These are phyloP conservation scores for Tolypocladium album DNA, from an alignment of 2,329 filamentous ascomycete genomes.

Conservation along the genomic window DNA sequence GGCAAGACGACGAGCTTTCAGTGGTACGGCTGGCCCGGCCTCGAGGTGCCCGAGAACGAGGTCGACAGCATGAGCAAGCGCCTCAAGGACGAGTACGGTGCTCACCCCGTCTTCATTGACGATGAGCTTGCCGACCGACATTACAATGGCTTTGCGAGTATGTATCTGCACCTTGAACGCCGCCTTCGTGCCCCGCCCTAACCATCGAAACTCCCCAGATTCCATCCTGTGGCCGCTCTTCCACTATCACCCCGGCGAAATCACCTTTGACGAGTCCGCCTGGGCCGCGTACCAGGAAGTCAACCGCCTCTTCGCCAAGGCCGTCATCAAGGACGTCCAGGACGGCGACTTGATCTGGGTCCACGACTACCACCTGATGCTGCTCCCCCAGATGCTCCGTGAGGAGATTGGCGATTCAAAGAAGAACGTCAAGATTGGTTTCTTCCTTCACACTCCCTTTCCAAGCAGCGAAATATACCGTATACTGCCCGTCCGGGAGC, in stretches of 20 bases:
- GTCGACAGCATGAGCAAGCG: conserved; percentile 62
- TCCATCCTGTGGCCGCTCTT: conserved; percentile 98
- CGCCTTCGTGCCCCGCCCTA: not conserved
- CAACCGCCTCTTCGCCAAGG: conserved; percentile 84
- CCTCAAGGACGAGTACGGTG: conserved; percentile 78
- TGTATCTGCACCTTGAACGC: conserved; percentile 17
- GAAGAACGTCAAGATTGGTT: conserved; percentile 94
- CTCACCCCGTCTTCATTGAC: conserved; percentile 85
- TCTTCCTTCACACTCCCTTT: conserved; percentile 96
- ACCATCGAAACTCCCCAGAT: conserved; percentile 38
- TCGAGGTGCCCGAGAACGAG: conserved; percentile 83
- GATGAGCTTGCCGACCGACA: conserved; percentile 90
- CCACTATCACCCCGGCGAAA: conserved; percentile 97
- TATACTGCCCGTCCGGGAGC: conserved; percentile 84
- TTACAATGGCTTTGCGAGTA: conserved; percentile 97
- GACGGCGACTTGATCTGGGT: conserved; percentile 97
- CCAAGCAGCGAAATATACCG: conserved; percentile 95
- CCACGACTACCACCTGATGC: conserved; percentile 97
- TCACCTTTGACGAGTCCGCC: conserved; percentile 90
- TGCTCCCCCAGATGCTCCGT: conserved; percentile 88
- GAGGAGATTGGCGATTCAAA: conserved; percentile 72
- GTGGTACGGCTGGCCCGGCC: conserved; percentile 97
- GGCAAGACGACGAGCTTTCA: conserved; percentile 90
- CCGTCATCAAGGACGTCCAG: conserved; percentile 75
- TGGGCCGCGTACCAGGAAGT: conserved; percentile 92